These are phyloP conservation scores for Ichthyophthirius multifiliis DNA, from an alignment of 169 alveolate genomes.

Conservation along the genomic window DNA sequence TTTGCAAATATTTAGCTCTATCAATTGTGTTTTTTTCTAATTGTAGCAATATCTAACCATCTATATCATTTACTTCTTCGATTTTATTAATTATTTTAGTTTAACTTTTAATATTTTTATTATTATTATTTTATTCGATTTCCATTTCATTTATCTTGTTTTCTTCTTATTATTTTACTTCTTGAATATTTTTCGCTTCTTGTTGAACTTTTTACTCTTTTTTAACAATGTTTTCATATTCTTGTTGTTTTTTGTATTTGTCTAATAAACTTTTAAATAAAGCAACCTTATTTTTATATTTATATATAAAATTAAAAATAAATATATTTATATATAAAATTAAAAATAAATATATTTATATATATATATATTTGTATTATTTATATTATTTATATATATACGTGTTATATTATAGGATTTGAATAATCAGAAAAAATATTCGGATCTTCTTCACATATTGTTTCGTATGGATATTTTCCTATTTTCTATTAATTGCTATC, in stretches of 20 bases:
- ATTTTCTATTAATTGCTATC: not conserved
- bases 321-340: not conserved
- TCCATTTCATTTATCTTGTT: slow-evolving; percentile 31
- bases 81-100: slow-evolving; percentile 21
- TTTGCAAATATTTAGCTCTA: slow-evolving; percentile 31
- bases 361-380: not conserved
- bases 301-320: not conserved
- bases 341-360: too few species aligned
- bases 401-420: slow-evolving; percentile 10
- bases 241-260: slow-evolving; percentile 18
- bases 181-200: not conserved
- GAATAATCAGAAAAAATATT: slow-evolving; percentile 13
- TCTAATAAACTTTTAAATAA: slow-evolving; percentile 22
- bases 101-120: slow-evolving; percentile 24
- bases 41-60: slow-evolving; percentile 32
- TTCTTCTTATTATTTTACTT: not conserved
- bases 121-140: slow-evolving; percentile 17
- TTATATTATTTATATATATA: not conserved
- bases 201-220: not conserved
- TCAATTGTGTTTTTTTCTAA: slow-evolving; percentile 49
- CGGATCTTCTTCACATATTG: slow-evolving; percentile 11
- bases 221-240: slow-evolving; percentile 9
- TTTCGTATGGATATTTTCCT: not conserved
- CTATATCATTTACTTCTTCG: slow-evolving; percentile 30
- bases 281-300: not conserved